Percentiles rank a stretch among this genome's conserved stretches.
Evolutionary conservation across 352 stramenopile genomes (phyloP).

Genomic region (Pythium periplocum): DNA sequence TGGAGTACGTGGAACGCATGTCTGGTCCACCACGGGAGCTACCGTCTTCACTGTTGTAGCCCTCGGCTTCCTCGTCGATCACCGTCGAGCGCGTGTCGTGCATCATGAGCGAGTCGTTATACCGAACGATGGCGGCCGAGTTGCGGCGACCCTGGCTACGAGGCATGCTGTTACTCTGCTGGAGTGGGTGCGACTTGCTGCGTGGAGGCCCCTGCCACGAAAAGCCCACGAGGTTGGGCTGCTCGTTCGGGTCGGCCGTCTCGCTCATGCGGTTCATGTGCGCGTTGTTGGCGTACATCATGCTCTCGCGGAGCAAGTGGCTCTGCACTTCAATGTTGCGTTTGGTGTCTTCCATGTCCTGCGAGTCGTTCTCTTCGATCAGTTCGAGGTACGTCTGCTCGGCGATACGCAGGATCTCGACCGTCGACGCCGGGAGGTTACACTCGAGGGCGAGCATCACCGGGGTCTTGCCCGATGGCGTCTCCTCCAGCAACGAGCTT

Average conservation of each 20-base stretch:
- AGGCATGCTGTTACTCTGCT: conserved; percentile 2
- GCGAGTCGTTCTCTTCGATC: conserved; percentile 39
- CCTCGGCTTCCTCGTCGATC: conserved; percentile 16
- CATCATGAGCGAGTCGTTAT: conserved; percentile 20
- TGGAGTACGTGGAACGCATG: background rate
- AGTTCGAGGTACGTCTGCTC: conserved; percentile 70
- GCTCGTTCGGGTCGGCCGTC: no score
- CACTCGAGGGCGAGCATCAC: conserved; percentile 60
- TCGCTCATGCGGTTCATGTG: no score
- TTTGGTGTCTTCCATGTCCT: conserved; percentile 67
- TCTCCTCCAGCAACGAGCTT: conserved; percentile 66
- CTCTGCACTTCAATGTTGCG: conserved; percentile 72
- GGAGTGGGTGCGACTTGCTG: no score
- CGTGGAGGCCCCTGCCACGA: no score
- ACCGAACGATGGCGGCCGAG: conserved; percentile 12
- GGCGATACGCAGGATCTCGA: conserved; percentile 63
- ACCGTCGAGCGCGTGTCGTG: conserved; percentile 9
- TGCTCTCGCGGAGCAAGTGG: conserved; percentile 68
- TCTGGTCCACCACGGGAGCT: no score
- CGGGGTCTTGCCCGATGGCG: conserved; percentile 63
- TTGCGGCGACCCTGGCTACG: conserved; percentile 1
- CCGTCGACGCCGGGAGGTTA: conserved; percentile 29
- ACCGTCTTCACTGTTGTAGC: no score
- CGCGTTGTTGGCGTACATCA: conserved; percentile 30
- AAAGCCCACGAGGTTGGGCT: no score